These are phyloP conservation scores for Pseudopithomyces maydicus DNA, from an alignment of 2,329 filamentous ascomycete species.

Conservation along the genomic window DNA sequence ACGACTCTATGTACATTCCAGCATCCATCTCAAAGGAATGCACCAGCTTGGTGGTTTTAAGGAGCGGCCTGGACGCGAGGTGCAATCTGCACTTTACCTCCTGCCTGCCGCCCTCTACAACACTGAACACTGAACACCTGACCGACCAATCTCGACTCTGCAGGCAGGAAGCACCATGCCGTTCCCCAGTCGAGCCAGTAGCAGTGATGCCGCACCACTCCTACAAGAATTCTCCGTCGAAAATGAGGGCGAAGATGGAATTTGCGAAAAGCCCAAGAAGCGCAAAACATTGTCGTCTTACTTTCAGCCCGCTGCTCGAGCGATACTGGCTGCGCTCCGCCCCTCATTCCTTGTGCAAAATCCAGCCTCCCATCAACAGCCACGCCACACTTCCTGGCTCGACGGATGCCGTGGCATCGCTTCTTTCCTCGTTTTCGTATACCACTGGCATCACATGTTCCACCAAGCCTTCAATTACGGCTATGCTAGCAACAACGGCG, in stretches of 20 bases:
- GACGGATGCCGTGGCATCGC: constrained; percentile 69
- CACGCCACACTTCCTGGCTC: constrained; percentile 29
- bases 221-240: neutral
- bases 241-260: neutral
- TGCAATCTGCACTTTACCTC: no score
- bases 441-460: constrained; percentile 63
- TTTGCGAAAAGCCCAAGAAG: neutral
- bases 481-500: constrained; percentile 51
- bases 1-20: no score
- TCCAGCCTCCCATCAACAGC: neutral
- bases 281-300: neutral
- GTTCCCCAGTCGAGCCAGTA: neutral
- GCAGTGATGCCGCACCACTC: constrained; percentile 1
- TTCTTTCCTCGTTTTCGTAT: constrained; percentile 64
- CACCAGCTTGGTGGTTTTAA: no score
- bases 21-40: no score
- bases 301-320: neutral
- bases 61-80: no score
- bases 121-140: no score
- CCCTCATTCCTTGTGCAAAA: neutral
- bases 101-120: no score
- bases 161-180: neutral
- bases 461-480: constrained; percentile 58
- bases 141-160: no score
- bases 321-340: neutral